Evolutionary conservation across 2,329 filamentous ascomycete genomes (phyloP).

Genomic region (Aspergillus spinulosporus): DNA sequence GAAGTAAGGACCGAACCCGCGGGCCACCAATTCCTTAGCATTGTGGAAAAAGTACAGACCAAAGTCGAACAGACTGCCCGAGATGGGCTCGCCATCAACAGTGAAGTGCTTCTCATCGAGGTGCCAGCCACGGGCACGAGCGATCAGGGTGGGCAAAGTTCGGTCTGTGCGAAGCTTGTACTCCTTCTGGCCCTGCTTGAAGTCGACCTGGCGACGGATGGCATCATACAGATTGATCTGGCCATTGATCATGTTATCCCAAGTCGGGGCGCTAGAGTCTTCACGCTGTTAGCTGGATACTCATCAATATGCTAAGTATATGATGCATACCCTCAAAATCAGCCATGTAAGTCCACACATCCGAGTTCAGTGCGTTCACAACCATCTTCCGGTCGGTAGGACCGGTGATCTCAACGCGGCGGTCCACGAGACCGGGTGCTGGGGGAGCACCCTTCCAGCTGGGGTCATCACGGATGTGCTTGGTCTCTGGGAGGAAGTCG

Average conservation of each 20-base stretch:
- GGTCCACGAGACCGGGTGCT: slow-evolving; percentile 87
- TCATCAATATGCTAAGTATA: neutral
- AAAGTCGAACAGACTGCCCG: slow-evolving; percentile 91
- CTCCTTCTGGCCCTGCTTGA: slow-evolving; percentile 91
- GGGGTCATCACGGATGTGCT: slow-evolving; percentile 88
- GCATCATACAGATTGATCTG: slow-evolving; percentile 98
- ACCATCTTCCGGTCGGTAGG: slow-evolving; percentile 99
- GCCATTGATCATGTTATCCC: slow-evolving; percentile 99
- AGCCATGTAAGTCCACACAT: slow-evolving; percentile 99
- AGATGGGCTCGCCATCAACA: slow-evolving; percentile 91
- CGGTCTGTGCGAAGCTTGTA: slow-evolving; percentile 96
- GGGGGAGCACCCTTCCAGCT: slow-evolving; percentile 91
- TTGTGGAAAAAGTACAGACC: slow-evolving; percentile 99
- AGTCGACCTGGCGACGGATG: slow-evolving; percentile 89
- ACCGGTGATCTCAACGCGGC: slow-evolving; percentile 94
- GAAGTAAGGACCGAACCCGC: slow-evolving; percentile 90
- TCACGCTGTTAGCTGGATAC: slow-evolving; percentile 10
- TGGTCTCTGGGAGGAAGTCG: slow-evolving; percentile 95
- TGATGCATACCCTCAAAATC: slow-evolving; percentile 82
- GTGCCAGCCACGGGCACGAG: slow-evolving; percentile 95
- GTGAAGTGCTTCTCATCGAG: slow-evolving; percentile 98
- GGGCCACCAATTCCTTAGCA: slow-evolving; percentile 79
- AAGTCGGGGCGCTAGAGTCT: slow-evolving; percentile 95
- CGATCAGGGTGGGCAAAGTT: slow-evolving; percentile 86
- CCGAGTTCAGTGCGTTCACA: slow-evolving; percentile 90